phyloP scores from a whole-genome alignment of 306 rosid genomes.

The Quercus gilva region DNA sequence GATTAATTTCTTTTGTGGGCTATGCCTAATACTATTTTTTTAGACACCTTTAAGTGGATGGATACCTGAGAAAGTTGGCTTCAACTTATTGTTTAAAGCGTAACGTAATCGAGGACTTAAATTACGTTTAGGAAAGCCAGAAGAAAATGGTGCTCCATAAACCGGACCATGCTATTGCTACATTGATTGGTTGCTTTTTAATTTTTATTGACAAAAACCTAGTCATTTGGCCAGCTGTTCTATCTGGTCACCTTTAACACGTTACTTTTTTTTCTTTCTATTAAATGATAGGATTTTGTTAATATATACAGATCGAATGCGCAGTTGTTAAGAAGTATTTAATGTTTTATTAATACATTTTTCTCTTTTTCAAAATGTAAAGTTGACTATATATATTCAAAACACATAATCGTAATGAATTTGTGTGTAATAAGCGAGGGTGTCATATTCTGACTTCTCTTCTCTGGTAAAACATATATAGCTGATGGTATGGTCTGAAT shows the following conservation, averaged over 20 bases:
- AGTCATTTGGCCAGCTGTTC: too few relatives aligned
- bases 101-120: not conserved
- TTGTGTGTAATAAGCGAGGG: not conserved
- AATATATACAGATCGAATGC: too few relatives aligned
- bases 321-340: too few relatives aligned
- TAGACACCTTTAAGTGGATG: not conserved
- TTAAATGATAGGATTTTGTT: too few relatives aligned
- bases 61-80: not conserved
- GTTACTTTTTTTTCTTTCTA: too few relatives aligned
- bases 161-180: too few relatives aligned
- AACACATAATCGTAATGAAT: too few relatives aligned
- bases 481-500: not conserved
- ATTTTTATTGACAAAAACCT: not conserved
- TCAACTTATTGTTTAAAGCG: not conserved
- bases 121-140: not conserved
- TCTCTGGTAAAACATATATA: not conserved
- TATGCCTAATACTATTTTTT: not conserved
- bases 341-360: too few relatives aligned
- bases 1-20: not conserved
- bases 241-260: too few relatives aligned
- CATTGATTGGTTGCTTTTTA: not conserved
- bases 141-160: not conserved
- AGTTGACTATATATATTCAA: too few relatives aligned
- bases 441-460: not conserved
- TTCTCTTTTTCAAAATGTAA: too few relatives aligned